Evolutionary conservation across 371 early-diverging fungal genomes (phyloP), one percentile per base, ranked within the genome.

Genomic region (Apophysomyces ossiformis): DNA sequence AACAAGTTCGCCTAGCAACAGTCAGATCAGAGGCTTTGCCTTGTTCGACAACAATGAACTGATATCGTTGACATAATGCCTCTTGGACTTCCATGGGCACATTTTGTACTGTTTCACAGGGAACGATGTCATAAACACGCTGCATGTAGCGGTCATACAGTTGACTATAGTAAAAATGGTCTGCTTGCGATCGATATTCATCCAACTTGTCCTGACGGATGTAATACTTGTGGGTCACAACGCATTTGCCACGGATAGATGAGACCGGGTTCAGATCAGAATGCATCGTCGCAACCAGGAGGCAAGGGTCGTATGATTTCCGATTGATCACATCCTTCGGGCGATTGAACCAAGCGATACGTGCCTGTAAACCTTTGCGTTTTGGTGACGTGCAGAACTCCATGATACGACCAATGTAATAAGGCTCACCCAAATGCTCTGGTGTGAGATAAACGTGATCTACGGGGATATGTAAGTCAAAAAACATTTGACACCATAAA

Each of bases 121-220:
- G 93, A 3, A 95, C 74, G 4, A 95, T 91, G 67, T 96, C 96
- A 72, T 93, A 95, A 16, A 94, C 81, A 15, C 94, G 90, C 58
- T 89, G 91, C 44, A 92, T 95, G 76, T 92, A 95, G 26, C 95
- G 87, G 71, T 96, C 96, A 69, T 91, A 96, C 21, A 95, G 81
- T 69, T 92, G 94, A 64, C 85, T 78, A 72, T 92, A 96, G 69
- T 91, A 95, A 72, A 94, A 96, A 70, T 87, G 83, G 73, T 94
- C 90, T 5, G 87, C 83, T 38, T 72, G 67, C 36, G 73, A 69
- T 60, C 79, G 78, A 66, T 90, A 91, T 0, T 68, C 63, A 4
- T 89, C 91, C 46, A 91, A 64, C 44, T 87, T 80, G 5, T 75
- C 76, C 37, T 74, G 69, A 21, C 78, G 72, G 43, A 95, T 88